phyloP scores from a whole-genome alignment of 805 yeast species.

The Pichia nakasei region DNA sequence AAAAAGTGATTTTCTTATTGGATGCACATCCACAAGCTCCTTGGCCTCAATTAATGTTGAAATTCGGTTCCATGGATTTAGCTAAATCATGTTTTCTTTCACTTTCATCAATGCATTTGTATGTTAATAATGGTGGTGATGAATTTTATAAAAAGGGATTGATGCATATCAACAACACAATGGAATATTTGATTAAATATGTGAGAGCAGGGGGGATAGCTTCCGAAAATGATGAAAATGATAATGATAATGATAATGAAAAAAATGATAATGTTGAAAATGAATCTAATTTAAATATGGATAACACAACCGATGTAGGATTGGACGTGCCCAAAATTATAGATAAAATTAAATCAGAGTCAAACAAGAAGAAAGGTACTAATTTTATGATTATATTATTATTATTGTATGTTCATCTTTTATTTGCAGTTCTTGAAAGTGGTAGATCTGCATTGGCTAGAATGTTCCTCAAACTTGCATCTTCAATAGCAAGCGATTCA shows the following conservation, averaged over 20 bases:
- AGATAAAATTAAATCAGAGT: constrained; percentile 29
- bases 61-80: constrained; percentile 48
- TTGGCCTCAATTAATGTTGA: constrained; percentile 51
- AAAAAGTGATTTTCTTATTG: constrained; percentile 40
- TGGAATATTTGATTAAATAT: constrained; percentile 44
- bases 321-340: constrained; percentile 29
- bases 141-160: constrained; percentile 46
- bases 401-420: constrained; percentile 44
- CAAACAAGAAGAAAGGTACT: constrained; percentile 29
- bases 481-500: constrained; percentile 39
- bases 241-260: constrained; percentile 11
- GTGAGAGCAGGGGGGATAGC: constrained; percentile 21
- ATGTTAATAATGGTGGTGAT: constrained; percentile 43
- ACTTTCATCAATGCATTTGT: constrained; percentile 48
- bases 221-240: constrained; percentile 3
- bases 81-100: constrained; percentile 52
- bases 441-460: constrained; percentile 46
- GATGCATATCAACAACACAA: constrained; percentile 45
- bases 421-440: constrained; percentile 45
- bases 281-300: not conserved
- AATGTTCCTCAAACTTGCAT: constrained; percentile 39
- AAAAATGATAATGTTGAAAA: constrained; percentile 1
- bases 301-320: constrained; percentile 2
- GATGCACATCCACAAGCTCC: constrained; percentile 56
- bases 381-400: constrained; percentile 41